phyloP scores from a whole-genome alignment of 2,329 filamentous ascomycete genomes.

The Pseudogymnoascus verrucosus region DNA sequence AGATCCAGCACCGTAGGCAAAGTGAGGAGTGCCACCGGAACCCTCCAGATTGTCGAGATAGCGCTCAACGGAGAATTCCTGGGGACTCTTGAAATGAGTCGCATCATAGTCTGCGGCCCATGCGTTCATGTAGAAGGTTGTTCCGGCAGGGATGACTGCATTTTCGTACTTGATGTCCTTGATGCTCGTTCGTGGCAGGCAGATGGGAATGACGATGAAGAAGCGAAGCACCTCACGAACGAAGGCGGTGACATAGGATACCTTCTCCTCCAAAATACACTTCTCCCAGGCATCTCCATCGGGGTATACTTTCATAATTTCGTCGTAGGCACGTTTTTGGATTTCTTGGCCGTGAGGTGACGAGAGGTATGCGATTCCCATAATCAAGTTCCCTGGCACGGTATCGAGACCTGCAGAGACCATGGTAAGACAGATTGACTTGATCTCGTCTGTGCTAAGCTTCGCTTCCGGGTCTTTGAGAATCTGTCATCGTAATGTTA shows the following conservation, averaged over 20 bases:
- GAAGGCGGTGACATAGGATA: constrained; percentile 68
- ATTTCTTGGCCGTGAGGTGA: constrained; percentile 59
- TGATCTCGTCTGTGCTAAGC: constrained; percentile 56
- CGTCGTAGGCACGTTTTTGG: constrained; percentile 59
- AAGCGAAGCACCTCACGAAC: constrained; percentile 73
- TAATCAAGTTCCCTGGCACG: constrained; percentile 69
- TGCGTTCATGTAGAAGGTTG: constrained; percentile 76
- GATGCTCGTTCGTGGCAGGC: constrained; percentile 62
- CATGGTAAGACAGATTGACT: constrained; percentile 75
- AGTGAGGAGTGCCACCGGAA: constrained; percentile 49
- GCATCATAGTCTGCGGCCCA: constrained; percentile 69
- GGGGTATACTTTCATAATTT: constrained; percentile 65
- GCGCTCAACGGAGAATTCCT: constrained; percentile 60
- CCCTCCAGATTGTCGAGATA: constrained; percentile 48
- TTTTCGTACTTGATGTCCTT: constrained; percentile 65
- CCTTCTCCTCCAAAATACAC: constrained; percentile 65
- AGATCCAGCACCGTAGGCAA: constrained; percentile 53
- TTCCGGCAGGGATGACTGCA: constrained; percentile 62
- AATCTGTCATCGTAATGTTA: neutral
- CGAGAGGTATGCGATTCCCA: constrained; percentile 71
- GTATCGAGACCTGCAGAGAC: constrained; percentile 76
- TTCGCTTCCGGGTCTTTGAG: constrained; percentile 32
- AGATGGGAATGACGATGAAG: constrained; percentile 74
- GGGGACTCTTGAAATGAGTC: constrained; percentile 55
- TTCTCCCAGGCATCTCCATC: constrained; percentile 68